These are phyloP conservation scores for Linderina pennispora DNA, from an alignment of 192 early-diverging fungal genomes.

Conservation along the genomic window DNA sequence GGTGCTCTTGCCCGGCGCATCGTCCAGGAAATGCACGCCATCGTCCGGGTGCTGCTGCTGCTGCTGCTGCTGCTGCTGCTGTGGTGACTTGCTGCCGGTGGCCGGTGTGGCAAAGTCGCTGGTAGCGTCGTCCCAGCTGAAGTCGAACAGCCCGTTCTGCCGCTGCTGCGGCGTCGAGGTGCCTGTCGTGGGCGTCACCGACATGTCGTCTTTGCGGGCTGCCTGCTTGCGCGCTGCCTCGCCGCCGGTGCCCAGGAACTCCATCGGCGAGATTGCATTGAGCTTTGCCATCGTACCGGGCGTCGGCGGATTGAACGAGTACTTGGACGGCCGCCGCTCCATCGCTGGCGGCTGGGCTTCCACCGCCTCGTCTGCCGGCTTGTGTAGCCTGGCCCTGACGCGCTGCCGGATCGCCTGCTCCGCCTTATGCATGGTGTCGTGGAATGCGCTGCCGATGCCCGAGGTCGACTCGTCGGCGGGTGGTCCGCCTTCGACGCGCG, in stretches of 20 bases:
- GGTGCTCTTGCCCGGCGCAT: no score
- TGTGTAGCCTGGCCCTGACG: conserved; percentile 1
- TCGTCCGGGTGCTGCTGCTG: no score
- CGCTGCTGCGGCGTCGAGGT: neutral
- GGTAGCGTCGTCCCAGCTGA: neutral
- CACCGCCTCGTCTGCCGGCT: neutral
- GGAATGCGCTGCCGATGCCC: conserved; percentile 16
- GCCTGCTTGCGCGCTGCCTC: neutral
- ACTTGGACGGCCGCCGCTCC: conserved; percentile 18
- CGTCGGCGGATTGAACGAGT: conserved; percentile 42
- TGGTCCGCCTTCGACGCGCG: conserved; percentile 8
- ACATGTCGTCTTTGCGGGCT: neutral
- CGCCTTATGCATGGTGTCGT: conserved; percentile 27
- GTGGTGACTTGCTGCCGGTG: no score
- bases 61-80: no score
- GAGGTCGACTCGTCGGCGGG: conserved; percentile 17
- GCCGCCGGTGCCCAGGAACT: conserved; percentile 18
- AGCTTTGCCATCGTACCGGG: conserved; percentile 45
- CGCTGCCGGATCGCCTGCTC: conserved; percentile 36
- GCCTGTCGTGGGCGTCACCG: neutral
- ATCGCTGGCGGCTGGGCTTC: neutral
- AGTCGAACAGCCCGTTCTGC: neutral
- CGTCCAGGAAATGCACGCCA: no score
- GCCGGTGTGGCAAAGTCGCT: no score
- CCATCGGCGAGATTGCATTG: conserved; percentile 45